Evolutionary conservation across 768 basidiomycete species (phyloP).

Genomic region (Saitozyma podzolica): DNA sequence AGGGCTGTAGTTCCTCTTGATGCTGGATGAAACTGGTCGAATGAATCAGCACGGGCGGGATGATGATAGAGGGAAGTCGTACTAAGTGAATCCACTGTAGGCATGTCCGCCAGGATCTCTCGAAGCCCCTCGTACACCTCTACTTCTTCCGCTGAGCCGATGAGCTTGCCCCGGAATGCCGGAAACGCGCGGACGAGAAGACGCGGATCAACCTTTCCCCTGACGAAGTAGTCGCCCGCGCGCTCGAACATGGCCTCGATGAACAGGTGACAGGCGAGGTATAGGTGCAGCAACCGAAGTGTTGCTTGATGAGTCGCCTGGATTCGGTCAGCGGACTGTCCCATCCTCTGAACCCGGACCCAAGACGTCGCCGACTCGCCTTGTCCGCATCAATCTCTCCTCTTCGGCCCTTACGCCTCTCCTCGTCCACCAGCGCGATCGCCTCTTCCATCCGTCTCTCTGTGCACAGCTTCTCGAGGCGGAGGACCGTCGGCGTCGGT

Average conservation of each 20-base stretch:
- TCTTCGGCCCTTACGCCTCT: constrained; percentile 43
- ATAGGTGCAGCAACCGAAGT: constrained; percentile 74
- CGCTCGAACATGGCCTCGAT: constrained; percentile 78
- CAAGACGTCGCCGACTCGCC: constrained; percentile 16
- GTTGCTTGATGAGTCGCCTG: constrained; percentile 55
- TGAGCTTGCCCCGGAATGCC: constrained; percentile 66
- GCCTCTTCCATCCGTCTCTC: constrained; percentile 39
- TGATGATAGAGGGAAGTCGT: too few relatives aligned
- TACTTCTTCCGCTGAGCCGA: constrained; percentile 58
- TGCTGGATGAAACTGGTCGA: constrained; percentile 71
- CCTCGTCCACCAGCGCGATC: constrained; percentile 44
- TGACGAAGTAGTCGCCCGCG: constrained; percentile 73
- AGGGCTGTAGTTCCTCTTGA: constrained; percentile 90
- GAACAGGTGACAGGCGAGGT: constrained; percentile 76
- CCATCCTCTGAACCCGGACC: neutral
- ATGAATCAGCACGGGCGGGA: too few relatives aligned
- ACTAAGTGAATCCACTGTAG: constrained; percentile 60
- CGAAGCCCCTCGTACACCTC: constrained; percentile 75
- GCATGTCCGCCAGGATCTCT: constrained; percentile 68
- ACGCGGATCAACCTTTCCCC: constrained; percentile 80
- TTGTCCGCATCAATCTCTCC: constrained; percentile 50
- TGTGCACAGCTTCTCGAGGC: constrained; percentile 30
- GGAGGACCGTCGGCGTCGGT: constrained; percentile 28
- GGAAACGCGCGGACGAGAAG: constrained; percentile 78
- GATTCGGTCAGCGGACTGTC: constrained; percentile 3